Base-by-base conservation (phyloP, 208 protist genomes). In the Leishmania major region DNA sequence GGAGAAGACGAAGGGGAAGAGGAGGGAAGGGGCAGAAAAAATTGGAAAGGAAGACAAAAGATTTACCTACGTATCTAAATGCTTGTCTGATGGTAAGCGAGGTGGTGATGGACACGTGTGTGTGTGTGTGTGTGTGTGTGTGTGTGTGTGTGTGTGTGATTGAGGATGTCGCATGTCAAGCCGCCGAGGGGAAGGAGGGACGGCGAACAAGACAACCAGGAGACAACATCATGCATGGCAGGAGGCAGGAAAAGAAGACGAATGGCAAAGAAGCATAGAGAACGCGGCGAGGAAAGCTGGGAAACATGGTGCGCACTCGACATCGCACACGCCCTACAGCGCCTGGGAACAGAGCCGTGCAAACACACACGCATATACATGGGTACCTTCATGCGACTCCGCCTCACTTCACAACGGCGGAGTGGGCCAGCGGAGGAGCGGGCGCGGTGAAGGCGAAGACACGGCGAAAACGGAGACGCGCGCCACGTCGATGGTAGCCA, bases 221-320 rank as follows among this genome's bases (percentile, higher is more conserved):
- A 7, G 19, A 35, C 35, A 75, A 75, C 31, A 70, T 45, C 67
- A 85, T 28, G 31, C 31, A 10, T 40, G 10, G 62, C 28, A 31
- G 31, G 31, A 69, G 31, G 31, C 62, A 31, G 31, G 28, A 13
- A 4, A 77, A 59, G 13, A 77, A 59, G 13, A 57, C 60, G 82
- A 75, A 82, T 62, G n/a, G 49, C 37, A 75, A 64, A 79, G 28
- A 85, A 75, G 40, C 60, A 31, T 62, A 75, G 59, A 66, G 60
- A 81, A 49, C 8, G 72, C 62, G 15, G 11, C 62, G 31, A 25
- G 31, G 31, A 69, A 31, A 35, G 31, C 10, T 15, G 31, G 62
- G 62, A 31, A 40, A 43, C 31, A 8, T 13, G 19, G 62, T 69
- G 31, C 31, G 17, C 31, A 40, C 11, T 69, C 13, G 31, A 22